Conservation (phyloP, 2,329 filamentous ascomycete genomes). For the Aaosphaeria pasadenensis region DNA sequence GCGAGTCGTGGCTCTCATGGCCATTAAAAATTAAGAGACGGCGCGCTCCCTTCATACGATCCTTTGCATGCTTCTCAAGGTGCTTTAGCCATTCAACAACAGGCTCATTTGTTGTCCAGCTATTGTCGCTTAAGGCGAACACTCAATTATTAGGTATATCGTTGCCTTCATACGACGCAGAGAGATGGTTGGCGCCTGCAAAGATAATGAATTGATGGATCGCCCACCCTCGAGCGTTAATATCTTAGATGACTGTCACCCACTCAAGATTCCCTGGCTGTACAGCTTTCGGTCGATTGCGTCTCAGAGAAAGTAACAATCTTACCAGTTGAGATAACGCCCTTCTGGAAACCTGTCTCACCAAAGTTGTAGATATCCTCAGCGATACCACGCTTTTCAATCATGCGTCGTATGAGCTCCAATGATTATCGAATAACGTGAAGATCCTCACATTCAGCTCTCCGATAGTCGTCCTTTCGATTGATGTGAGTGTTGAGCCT, state of each 20-base stretch:
- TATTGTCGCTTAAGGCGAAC: slow-evolving; percentile 26
- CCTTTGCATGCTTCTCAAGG: slow-evolving; percentile 30
- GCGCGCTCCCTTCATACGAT: slow-evolving; percentile 20
- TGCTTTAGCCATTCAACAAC: slow-evolving; percentile 34
- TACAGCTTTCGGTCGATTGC: not conserved
- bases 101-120: slow-evolving; percentile 35
- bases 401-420: not conserved
- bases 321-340: slow-evolving; percentile 1
- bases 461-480: not conserved
- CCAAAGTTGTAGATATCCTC: slow-evolving; percentile 13
- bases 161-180: slow-evolving; percentile 6
- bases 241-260: slow-evolving; percentile 7
- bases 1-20: slow-evolving; percentile 2
- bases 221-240: slow-evolving; percentile 4
- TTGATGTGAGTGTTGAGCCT: not conserved
- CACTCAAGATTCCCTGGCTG: slow-evolving; percentile 7
- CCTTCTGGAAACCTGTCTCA: slow-evolving; percentile 22
- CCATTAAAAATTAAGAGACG: slow-evolving; percentile 5
- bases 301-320: not conserved
- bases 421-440: not conserved
- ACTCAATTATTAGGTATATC: slow-evolving; percentile 19
- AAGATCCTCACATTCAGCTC: not conserved
- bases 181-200: slow-evolving; percentile 5
- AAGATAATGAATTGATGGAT: slow-evolving; percentile 11
- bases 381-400: not conserved